Evolutionary conservation across 2,329 filamentous ascomycete genomes (phyloP).

Genomic region (Colletotrichum tamarilloi): DNA sequence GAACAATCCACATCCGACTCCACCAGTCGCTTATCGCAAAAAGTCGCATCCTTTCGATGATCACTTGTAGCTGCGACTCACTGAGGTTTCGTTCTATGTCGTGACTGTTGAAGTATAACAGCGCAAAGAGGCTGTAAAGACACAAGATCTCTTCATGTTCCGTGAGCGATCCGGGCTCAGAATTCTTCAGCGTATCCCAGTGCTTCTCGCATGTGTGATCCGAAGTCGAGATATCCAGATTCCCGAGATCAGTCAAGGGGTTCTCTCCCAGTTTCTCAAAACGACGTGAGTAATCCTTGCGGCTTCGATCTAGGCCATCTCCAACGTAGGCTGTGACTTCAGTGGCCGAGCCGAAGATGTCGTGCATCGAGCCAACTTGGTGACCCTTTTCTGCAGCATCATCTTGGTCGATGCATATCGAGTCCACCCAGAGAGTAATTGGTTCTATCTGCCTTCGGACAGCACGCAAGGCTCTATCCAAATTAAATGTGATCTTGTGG

Average conservation of each 20-base stretch:
- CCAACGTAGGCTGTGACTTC: conserved; percentile 23
- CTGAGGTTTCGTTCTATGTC: no score
- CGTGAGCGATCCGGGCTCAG: no score
- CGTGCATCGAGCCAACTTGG: conserved; percentile 33
- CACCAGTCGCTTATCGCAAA: conserved; percentile 30
- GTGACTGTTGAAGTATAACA: no score
- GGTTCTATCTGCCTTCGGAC: conserved; percentile 32
- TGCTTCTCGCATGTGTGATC: no score
- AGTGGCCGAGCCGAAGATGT: conserved; percentile 15
- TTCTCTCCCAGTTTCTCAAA: not conserved
- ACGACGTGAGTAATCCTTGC: not conserved
- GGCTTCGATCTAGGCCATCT: conserved; percentile 29
- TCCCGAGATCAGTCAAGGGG: not conserved
- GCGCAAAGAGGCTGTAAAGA: no score
- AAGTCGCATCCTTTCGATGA: not conserved
- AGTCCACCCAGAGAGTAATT: conserved; percentile 29
- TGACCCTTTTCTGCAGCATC: conserved; percentile 27
- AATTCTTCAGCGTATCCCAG: no score
- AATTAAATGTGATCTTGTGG: conserved; percentile 41
- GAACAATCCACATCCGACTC: conserved; percentile 36
- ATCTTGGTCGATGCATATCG: conserved; percentile 37
- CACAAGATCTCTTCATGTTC: no score
- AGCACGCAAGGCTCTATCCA: conserved; percentile 42
- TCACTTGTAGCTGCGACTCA: no score
- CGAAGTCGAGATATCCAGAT: no score